Evolutionary conservation across 805 yeast species (phyloP), one percentile per base, ranked within the genome.

Genomic region (Monosporozyma servazzii): DNA sequence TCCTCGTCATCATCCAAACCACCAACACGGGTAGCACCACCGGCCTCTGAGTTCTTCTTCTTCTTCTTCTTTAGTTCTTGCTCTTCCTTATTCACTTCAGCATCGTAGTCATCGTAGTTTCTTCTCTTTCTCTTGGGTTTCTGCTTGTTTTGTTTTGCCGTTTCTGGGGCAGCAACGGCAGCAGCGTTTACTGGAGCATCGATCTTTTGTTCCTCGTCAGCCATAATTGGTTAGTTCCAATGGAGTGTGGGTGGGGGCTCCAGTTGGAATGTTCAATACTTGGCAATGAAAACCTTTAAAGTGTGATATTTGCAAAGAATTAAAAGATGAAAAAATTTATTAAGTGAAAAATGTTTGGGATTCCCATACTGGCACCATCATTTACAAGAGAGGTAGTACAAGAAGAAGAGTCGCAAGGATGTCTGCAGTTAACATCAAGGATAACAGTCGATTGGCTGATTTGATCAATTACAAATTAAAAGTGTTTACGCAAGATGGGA

Each of bases 401-500:
- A 30, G 11, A 30, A 30, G 11, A 13, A 39, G 8, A 18, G 18
- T 5, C 42, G 18, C 42, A 39, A 20, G n/a, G 11, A 59, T 56
- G 62, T 47, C 53, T 23, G 54, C 45, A n/a, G 50, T 53, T 9
- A 50, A 48, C n/a, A 61, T 65, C 5, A 62, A 62, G 44, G 63
- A 62, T 27, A 56, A 58, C 36, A 61, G 63, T 46, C 57, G 62
- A 45, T 53, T 67, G 18, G 48, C 89, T 17, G 90, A 85, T 61
- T 75, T 91, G 56, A 71, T 91, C 49, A 77, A 86, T 60, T 85
- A 80, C 69, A 76, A 87, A 52, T 79, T 93, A 50, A 78, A 84
- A 50, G 86, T 88, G 23, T 75, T 82, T 29, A 79, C 91, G 1
- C 66, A 79, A n/a, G 97, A 91, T 68, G 83, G 85, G 5, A 76